Evolutionary conservation across 2,329 filamentous ascomycete species (phyloP).

Genomic region (Alternaria angustiovoidea): DNA sequence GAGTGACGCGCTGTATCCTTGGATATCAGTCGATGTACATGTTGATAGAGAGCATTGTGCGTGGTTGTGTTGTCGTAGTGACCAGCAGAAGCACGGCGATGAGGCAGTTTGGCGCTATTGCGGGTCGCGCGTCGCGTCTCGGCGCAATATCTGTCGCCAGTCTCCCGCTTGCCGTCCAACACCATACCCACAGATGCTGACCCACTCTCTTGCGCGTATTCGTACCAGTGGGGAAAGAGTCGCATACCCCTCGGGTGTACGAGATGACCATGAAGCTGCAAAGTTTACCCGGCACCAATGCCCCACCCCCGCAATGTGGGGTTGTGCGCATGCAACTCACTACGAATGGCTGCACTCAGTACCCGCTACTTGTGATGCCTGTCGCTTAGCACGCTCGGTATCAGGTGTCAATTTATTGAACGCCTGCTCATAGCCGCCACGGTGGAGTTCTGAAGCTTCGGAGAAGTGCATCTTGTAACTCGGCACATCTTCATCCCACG

Average conservation of each 20-base stretch:
- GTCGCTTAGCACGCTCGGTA: not conserved
- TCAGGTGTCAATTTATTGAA: not conserved
- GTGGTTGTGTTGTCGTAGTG: not conserved
- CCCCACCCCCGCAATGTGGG: constrained; percentile 45
- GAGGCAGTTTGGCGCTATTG: not conserved
- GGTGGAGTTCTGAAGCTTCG: not conserved
- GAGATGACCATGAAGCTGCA: constrained; percentile 2
- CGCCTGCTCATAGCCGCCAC: not conserved
- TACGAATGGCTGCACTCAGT: not conserved
- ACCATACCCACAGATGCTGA: not conserved
- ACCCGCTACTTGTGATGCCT: not conserved
- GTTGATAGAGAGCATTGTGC: not conserved
- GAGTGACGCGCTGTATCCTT: not conserved
- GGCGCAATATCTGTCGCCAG: not conserved
- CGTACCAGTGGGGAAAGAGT: not conserved
- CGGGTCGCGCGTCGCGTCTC: not conserved
- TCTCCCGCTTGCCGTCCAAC: not conserved
- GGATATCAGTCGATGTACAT: not conserved
- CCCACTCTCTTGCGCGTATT: not conserved
- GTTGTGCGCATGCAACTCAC: constrained; percentile 16
- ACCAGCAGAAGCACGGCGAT: not conserved
- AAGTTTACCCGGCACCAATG: constrained; percentile 33
- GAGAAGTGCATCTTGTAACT: not conserved
- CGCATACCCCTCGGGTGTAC: not conserved
- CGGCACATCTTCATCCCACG: not conserved